Evolutionary conservation across 2,329 filamentous ascomycete species (phyloP), one percentile per base, ranked within the genome.

Genomic region (Trichoderma breve): DNA sequence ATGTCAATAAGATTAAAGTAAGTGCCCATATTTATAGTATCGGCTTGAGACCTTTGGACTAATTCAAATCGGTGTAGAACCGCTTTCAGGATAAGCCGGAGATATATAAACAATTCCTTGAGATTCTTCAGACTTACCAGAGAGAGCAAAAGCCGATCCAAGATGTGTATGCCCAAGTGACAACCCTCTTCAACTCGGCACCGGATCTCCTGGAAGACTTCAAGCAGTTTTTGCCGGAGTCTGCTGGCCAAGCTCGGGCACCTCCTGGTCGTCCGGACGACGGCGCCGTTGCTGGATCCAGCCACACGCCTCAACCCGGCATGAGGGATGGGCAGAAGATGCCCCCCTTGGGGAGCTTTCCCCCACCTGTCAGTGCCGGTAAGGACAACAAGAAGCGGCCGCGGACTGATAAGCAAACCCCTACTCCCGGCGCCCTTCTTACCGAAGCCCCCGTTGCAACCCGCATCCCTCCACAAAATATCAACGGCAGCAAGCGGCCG

Each of bases 1-100:
- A 99, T 78, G 96, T 99, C 70, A 99, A 99, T 80, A 99, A 99
- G 84, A 99, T 99, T 78, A 99, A 99, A 91, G 95, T 96, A 84
- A 81, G 88, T 77, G 47, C 62, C 62, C 43, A 34, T 61, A 66
- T 63, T 57, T 28, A 14, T n/a, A 7, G 21, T 9, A 21, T 34
- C 24, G n/a, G 18, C 28, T 36, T 61, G 34, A 36, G 32, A 34
- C 11, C 32, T 34, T 34, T 30, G 47, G 66, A 65, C 74, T 76
- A 64, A 77, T 71, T 60, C 69, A 66, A 62, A 1, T 18, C 24
- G 9, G 14, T 34, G 71, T 78, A 97, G 94, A 99, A 98, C 80
- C 95, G 96, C 58, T 99, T 98, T 82, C 92, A 97, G 77, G 92
- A 95, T 78, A 95, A 97, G 75, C 96, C 96, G 7, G 96, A 99